These are phyloP conservation scores for Claviceps maximensis DNA, from an alignment of 2,329 filamentous ascomycete genomes.

Conservation along the genomic window DNA sequence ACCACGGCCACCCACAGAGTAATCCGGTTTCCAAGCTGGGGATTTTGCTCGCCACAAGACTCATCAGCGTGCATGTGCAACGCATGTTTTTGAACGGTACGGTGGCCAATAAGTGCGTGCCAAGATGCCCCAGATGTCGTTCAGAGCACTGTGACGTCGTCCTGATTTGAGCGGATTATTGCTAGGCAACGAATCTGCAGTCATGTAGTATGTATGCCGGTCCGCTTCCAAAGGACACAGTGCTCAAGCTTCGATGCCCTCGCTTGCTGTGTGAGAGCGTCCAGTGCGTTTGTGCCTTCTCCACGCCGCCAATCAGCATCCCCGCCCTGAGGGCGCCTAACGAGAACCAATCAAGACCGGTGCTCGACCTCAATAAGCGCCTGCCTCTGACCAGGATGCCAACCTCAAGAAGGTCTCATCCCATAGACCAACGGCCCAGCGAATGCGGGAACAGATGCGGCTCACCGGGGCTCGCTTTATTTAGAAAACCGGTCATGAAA, in stretches of 20 bases:
- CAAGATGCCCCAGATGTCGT: not conserved
- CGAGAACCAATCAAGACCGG: constrained; percentile 14
- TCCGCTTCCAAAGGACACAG: too few relatives aligned
- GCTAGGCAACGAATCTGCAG: too few relatives aligned
- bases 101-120: not conserved
- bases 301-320: not conserved
- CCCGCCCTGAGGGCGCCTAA: not conserved
- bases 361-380: constrained; percentile 19
- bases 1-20: too few relatives aligned
- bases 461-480: not conserved
- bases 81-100: not conserved
- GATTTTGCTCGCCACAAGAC: not conserved
- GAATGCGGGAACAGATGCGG: constrained; percentile 1
- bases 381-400: constrained; percentile 20
- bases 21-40: too few relatives aligned
- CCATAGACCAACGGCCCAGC: not conserved
- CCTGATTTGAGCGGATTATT: too few relatives aligned
- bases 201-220: too few relatives aligned
- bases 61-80: not conserved
- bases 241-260: too few relatives aligned
- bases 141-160: too few relatives aligned
- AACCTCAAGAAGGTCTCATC: constrained; percentile 2
- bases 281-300: too few relatives aligned
- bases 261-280: too few relatives aligned
- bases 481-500: not conserved